Percentiles rank a stretch among this genome's conserved stretches.
These are phyloP conservation scores for Epichloe sibirici DNA, from an alignment of 2,329 filamentous ascomycete species.

Conservation along the genomic window DNA sequence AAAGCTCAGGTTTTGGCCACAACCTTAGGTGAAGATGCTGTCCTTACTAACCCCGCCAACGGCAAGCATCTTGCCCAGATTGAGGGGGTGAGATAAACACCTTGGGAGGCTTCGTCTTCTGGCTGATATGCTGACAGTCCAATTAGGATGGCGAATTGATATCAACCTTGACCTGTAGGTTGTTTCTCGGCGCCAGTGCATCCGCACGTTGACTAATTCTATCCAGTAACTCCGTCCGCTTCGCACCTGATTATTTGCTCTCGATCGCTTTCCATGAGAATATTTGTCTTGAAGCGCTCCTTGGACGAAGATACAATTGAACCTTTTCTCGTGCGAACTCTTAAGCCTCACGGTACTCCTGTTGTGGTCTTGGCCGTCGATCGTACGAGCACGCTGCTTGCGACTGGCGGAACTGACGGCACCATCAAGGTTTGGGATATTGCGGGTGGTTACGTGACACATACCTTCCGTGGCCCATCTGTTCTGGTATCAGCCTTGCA, in stretches of 20 bases:
- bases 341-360: constrained; percentile 84
- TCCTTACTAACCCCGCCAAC: constrained; percentile 74
- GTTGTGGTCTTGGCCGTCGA: constrained; percentile 81
- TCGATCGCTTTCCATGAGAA: constrained; percentile 88
- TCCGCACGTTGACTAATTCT: constrained; percentile 8
- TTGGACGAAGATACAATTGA: constrained; percentile 46
- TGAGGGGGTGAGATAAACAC: constrained; percentile 54
- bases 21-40: constrained; percentile 80
- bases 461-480: constrained; percentile 88
- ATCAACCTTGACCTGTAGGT: constrained; percentile 56
- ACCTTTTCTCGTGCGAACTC: constrained; percentile 58
- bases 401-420: constrained; percentile 87
- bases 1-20: constrained; percentile 74
- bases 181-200: not conserved
- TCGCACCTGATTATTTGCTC: constrained; percentile 87
- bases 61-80: constrained; percentile 73
- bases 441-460: constrained; percentile 75
- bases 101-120: not conserved
- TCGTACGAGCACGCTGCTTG: constrained; percentile 75
- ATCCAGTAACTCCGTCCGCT: constrained; percentile 68
- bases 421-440: constrained; percentile 97
- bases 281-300: constrained; percentile 60
- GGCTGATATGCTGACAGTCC: not conserved
- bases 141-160: constrained; percentile 64
- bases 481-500: constrained; percentile 82